Conservation (phyloP, 1,139 yeast species). For the Blastobotrys illinoisensis region DNA sequence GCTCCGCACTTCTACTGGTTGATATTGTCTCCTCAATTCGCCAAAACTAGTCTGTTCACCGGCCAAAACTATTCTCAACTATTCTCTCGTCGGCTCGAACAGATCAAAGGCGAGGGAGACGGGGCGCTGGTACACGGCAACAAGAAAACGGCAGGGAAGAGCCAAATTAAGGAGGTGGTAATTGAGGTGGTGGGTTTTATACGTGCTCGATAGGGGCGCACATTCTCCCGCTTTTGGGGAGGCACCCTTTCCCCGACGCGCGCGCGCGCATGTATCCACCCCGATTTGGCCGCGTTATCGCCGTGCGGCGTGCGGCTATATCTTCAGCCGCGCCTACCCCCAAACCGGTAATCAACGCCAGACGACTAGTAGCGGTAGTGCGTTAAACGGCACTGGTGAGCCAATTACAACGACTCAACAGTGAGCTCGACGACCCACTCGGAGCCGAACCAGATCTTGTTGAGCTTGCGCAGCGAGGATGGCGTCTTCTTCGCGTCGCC, state of each 20-base stretch:
- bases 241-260: not conserved
- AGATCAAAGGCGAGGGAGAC: not conserved
- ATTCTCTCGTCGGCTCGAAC: not conserved
- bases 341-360: no score
- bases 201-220: not conserved
- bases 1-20: not conserved
- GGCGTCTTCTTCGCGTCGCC: not conserved
- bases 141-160: not conserved
- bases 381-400: not conserved
- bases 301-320: not conserved
- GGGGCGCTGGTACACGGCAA: not conserved
- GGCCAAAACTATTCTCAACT: not conserved
- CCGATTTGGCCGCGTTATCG: not conserved
- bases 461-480: conserved; percentile 38
- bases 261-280: not conserved
- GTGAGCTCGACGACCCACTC: conserved; percentile 30
- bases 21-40: not conserved
- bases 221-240: not conserved
- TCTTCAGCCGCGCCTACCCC: no score
- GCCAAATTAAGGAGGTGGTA: not conserved
- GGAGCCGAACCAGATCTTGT: conserved; percentile 40
- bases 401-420: conserved; percentile 7
- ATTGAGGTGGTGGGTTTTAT: not conserved
- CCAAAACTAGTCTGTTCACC: not conserved
- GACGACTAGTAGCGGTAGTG: no score